Evolutionary conservation across 371 early-diverging fungal genomes (phyloP).

Genomic region (Syncephalastrum monosporum): DNA sequence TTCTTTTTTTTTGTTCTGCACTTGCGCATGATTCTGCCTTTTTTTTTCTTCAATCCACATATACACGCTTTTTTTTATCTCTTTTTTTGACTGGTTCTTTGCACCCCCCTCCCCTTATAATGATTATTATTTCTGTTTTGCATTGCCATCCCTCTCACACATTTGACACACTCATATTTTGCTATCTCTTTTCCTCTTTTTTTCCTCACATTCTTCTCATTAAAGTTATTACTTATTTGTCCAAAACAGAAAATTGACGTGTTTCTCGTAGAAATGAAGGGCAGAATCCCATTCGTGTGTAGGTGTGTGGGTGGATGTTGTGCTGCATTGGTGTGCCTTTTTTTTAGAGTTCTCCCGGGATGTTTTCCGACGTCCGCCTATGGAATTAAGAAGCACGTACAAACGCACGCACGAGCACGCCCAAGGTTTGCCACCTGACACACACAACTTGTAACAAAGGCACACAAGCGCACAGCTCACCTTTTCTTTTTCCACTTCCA

Average conservation of each 20-base stretch:
- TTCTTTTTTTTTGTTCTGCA: too few species aligned
- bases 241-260: too few species aligned
- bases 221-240: background rate
- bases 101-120: background rate
- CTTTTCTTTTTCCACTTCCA: slow-evolving; percentile 1
- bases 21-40: background rate
- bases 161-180: background rate
- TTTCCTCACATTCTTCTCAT: slow-evolving; percentile 5
- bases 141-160: background rate
- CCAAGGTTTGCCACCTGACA: too few species aligned
- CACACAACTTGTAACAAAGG: too few species aligned
- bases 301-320: too few species aligned
- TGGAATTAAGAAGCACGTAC: too few species aligned
- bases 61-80: background rate
- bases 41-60: background rate
- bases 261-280: too few species aligned
- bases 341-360: too few species aligned
- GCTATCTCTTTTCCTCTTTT: slow-evolving; percentile 3
- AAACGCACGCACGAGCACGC: too few species aligned
- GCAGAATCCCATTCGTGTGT: too few species aligned
- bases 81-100: slow-evolving; percentile 1
- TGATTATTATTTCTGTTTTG: slow-evolving; percentile 6
- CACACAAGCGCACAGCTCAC: background rate
- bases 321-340: too few species aligned
- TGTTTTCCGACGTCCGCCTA: too few species aligned